Evolutionary conservation across 768 basidiomycete genomes (phyloP), one percentile per base, ranked within the genome.

Genomic region (Crepidotus variabilis): DNA sequence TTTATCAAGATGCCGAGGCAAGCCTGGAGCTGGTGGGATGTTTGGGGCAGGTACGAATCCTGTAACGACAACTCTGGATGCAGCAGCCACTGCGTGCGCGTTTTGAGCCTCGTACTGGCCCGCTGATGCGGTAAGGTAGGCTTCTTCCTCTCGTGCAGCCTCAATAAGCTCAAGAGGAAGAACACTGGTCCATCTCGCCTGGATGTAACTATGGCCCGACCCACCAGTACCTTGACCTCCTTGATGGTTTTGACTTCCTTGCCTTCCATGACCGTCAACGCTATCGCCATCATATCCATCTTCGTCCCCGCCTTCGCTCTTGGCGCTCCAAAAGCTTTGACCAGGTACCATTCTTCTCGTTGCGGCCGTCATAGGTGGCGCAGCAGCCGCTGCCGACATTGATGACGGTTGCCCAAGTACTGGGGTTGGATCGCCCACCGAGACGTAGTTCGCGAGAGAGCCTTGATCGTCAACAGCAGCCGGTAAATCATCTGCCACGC

Each of bases 381-480:
- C 58, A 1, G 67, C 55, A 34, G 61, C 57, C 16, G 67, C 60
- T 13, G 66, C 47, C 70, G 69, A 0, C 70, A 72, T 6, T 62
- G 54, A 64, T 18, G 47, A 57, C 4, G 55, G 58, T 51, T 50
- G 60, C 47, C 32, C 58, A 62, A 60, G 39, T 5, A 43, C 39
- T 16, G 39, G 39, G 18, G 39, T 43, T 14, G 39, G 39, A 63
- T 50, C 60, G 69, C 65, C 39, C 78, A 92, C 88, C 46, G 88
- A 86, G 56, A 98, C 86, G 68, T 96, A 98, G 73, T 98, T 98
- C 52, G 96, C 92, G 47, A 98, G 78, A 23, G 88, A 89, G 32
- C 96, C 96, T 64, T 94, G 90, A 67, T 98, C 94, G 67, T 94
- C 93, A 48, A 95, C 93, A 0, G 93, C 93, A 22, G 89, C 87